Conservation (phyloP, 139 green algal species). For the Tetraselmis chui region DNA sequence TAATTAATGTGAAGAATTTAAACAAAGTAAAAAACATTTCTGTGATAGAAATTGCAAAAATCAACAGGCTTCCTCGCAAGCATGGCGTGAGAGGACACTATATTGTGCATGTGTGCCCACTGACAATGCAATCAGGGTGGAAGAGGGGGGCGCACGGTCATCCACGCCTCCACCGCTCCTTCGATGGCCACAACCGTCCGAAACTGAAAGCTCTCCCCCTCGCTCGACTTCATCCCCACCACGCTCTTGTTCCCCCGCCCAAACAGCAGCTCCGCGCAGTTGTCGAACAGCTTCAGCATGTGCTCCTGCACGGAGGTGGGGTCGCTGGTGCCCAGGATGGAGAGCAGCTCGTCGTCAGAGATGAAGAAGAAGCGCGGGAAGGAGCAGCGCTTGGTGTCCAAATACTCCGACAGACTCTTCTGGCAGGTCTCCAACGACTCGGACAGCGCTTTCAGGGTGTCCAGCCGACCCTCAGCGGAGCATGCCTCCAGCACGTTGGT, state of each 20-base stretch:
- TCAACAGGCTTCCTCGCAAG: too few relatives aligned
- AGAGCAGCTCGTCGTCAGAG: slow-evolving; percentile 77
- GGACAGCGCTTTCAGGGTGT: slow-evolving; percentile 45
- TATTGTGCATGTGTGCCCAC: too few relatives aligned
- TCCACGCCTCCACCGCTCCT: slow-evolving; percentile 79
- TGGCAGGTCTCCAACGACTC: slow-evolving; percentile 74
- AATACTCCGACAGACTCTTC: slow-evolving; percentile 74
- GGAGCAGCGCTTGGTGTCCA: slow-evolving; percentile 73
- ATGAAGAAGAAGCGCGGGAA: slow-evolving; percentile 89
- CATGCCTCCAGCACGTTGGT: slow-evolving; percentile 69
- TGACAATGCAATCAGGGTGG: too few relatives aligned
- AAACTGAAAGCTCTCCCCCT: slow-evolving; percentile 82
- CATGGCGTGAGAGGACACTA: too few relatives aligned
- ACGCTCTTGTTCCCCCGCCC: slow-evolving; percentile 74
- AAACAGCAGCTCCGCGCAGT: slow-evolving; percentile 65
- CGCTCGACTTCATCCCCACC: slow-evolving; percentile 70
- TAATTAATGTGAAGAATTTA: too few relatives aligned
- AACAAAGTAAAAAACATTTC: too few relatives aligned
- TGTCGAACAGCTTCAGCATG: slow-evolving; percentile 93
- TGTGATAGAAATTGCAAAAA: too few relatives aligned
- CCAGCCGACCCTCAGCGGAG: slow-evolving; percentile 32
- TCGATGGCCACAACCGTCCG: slow-evolving; percentile 53
- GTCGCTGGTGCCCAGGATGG: slow-evolving; percentile 72
- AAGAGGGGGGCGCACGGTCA: slow-evolving; percentile 48
- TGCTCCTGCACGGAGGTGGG: slow-evolving; percentile 76